Conservation (phyloP, 192 early-diverging fungal species). For the Entomortierella chlamydospora region DNA sequence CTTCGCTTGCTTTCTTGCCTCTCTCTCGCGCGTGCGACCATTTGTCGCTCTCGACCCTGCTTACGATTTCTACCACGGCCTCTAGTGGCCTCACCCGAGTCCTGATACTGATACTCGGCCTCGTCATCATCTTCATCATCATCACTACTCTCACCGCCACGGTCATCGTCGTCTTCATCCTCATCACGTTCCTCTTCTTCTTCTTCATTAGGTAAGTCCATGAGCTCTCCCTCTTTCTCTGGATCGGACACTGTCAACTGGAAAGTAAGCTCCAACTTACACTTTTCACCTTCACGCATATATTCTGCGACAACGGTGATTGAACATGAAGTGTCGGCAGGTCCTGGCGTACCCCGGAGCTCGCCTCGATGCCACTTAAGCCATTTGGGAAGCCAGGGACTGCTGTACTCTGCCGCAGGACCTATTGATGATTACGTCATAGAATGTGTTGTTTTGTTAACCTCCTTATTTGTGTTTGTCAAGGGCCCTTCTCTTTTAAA, state of each 20-base stretch:
- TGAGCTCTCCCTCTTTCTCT: constrained; percentile 53
- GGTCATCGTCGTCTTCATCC: constrained; percentile 19
- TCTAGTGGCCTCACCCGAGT: neutral
- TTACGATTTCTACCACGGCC: constrained; percentile 9
- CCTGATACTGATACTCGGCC: neutral
- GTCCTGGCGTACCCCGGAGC: constrained; percentile 69
- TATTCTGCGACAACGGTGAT: constrained; percentile 78
- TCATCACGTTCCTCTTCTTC: constrained; percentile 13
- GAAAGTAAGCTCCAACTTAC: constrained; percentile 54
- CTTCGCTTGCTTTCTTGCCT: constrained; percentile 20
- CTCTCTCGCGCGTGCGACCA: neutral
- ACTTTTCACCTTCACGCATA: constrained; percentile 63
- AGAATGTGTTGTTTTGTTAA: neutral
- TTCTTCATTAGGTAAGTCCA: constrained; percentile 27
- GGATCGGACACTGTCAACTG: constrained; percentile 52
- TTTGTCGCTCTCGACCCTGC: constrained; percentile 3
- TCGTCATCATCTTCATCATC: constrained; percentile 32
- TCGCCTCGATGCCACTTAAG: constrained; percentile 79
- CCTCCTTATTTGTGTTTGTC: too few relatives aligned
- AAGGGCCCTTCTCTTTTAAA: too few relatives aligned
- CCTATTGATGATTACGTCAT: constrained; percentile 27
- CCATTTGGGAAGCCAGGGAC: constrained; percentile 78
- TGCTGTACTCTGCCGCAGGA: constrained; percentile 74
- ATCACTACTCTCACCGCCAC: constrained; percentile 6
- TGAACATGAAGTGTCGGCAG: constrained; percentile 66